Evolutionary conservation across 352 stramenopile genomes (phyloP).

Genomic region (Phytophthora sansomeana): DNA sequence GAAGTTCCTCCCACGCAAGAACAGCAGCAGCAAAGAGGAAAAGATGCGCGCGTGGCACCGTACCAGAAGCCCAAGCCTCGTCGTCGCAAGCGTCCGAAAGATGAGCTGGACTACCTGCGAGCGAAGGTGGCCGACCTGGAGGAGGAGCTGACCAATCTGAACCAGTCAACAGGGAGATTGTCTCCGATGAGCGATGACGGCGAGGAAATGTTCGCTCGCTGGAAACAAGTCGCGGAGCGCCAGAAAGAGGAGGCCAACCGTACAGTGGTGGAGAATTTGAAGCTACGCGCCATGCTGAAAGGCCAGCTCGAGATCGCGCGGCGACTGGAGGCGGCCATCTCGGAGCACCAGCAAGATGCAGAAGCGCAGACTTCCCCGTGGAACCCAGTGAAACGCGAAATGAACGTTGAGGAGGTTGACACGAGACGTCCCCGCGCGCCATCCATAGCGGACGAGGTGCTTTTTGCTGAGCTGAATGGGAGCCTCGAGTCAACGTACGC

Average conservation of each 20-base stretch:
- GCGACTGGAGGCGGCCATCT: slow-evolving; percentile 31
- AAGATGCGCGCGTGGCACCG: slow-evolving; percentile 21
- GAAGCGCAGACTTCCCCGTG: slow-evolving; percentile 20
- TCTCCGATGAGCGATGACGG: slow-evolving; percentile 26
- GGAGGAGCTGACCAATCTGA: slow-evolving; percentile 34
- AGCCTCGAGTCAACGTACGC: slow-evolving; percentile 38
- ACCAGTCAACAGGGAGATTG: slow-evolving; percentile 18
- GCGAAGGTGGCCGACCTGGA: slow-evolving; percentile 37
- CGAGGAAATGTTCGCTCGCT: slow-evolving; percentile 34
- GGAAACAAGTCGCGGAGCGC: slow-evolving; percentile 41
- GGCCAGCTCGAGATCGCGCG: slow-evolving; percentile 40
- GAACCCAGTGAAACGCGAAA: slow-evolving; percentile 22
- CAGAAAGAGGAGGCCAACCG: slow-evolving; percentile 40
- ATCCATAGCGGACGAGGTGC: slow-evolving; percentile 34
- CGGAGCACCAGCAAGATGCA: slow-evolving; percentile 25
- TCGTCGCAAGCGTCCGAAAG: slow-evolving; percentile 45
- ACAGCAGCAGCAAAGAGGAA: slow-evolving; percentile 15
- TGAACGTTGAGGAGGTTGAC: neutral
- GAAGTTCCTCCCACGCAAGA: slow-evolving; percentile 1
- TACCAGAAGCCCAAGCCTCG: slow-evolving; percentile 32
- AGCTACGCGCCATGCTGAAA: slow-evolving; percentile 44
- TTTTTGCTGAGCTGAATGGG: slow-evolving; percentile 39
- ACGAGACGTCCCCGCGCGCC: slow-evolving; percentile 18
- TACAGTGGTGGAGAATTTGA: slow-evolving; percentile 43
- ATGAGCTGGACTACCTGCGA: slow-evolving; percentile 49